Evolutionary conservation across 2,329 filamentous ascomycete species (phyloP), one percentile per base, ranked within the genome.

Genomic region (Coniosporium tulheliwenetii): DNA sequence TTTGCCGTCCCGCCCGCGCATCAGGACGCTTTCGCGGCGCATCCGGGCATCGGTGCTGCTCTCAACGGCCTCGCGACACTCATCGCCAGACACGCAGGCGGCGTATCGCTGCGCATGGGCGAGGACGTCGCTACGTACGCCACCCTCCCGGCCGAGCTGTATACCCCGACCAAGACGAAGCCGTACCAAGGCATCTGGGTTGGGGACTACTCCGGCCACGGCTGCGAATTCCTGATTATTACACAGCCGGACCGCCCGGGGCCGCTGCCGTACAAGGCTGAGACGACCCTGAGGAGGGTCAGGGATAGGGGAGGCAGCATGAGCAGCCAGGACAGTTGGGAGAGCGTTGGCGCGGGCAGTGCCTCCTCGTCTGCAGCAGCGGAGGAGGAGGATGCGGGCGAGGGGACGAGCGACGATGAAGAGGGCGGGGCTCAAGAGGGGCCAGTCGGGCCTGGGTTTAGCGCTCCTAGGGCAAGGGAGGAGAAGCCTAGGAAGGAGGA

Each of bases 181-280:
- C 87, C 86, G 0, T 95, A 79, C 66, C 77, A 85, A 46, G 89
- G 89, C 0, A 85, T 98, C 29, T 96, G 85, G 82, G 81, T 86
- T 12, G 87, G 87, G 1, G 87, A 95, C 56, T 95, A 94, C 52
- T 81, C 77, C 19, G 77, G 75, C 0, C 87, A 96, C 51, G 86
- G 87, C 1, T 87, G 81, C 56, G 89, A 96, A 58, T 94, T 95
- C 42, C 54, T 96, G 4, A 66, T 93, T 10, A 65, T 96, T 37
- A 67, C 85, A 49, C 91, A 98, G 53, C 77, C 77, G 0, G 77
- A 81, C 39, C 56, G 66, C 33, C 54, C 56, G 0, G 48, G 38
- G 8, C 60, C 65, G 0, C 43, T 69, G 5, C 65, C 66, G 0
- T 49, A 55, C 39, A 45, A 47, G 8, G 58, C 57, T 1, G 45